Percentiles rank a stretch among this genome's conserved stretches.
phyloP scores from a whole-genome alignment of 1,284 basidiomycete genomes.

The Xanthoconium separans region DNA sequence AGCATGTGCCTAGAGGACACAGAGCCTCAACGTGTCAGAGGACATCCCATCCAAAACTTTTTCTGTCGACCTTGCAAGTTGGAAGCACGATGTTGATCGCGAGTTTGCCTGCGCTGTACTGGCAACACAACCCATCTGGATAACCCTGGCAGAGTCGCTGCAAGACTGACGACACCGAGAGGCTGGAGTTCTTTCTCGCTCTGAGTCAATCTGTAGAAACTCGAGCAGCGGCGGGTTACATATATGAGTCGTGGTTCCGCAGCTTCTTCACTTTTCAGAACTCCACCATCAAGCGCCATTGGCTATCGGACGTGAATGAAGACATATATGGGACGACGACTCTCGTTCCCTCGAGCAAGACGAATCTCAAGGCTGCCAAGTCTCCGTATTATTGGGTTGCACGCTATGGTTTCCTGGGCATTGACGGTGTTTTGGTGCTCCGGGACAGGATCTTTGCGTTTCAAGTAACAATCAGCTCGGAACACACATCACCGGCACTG shows the following conservation, averaged over 20 bases:
- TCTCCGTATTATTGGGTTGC: neutral
- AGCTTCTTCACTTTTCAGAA: neutral
- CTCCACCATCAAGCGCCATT: neutral
- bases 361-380: too few relatives aligned
- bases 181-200: neutral
- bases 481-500: too few relatives aligned
- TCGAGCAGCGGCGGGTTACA: neutral
- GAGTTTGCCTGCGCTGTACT: fast-evolving
- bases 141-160: neutral
- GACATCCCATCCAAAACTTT: neutral
- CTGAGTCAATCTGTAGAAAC: neutral
- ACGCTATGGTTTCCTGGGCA: neutral
- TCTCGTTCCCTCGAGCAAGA: neutral
- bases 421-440: neutral
- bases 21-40: too few relatives aligned
- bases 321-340: neutral
- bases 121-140: neutral
- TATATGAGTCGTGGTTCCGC: slow-evolving; percentile 8
- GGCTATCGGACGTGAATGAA: neutral
- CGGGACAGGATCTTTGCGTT: neutral
- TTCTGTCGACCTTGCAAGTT: neutral
- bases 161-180: fast-evolving
- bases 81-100: neutral
- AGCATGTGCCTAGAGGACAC: too few relatives aligned
- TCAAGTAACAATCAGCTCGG: neutral